Evolutionary conservation across 306 rosid genomes (phyloP), one percentile per base, ranked within the genome.

Genomic region (Quercus robur): DNA sequence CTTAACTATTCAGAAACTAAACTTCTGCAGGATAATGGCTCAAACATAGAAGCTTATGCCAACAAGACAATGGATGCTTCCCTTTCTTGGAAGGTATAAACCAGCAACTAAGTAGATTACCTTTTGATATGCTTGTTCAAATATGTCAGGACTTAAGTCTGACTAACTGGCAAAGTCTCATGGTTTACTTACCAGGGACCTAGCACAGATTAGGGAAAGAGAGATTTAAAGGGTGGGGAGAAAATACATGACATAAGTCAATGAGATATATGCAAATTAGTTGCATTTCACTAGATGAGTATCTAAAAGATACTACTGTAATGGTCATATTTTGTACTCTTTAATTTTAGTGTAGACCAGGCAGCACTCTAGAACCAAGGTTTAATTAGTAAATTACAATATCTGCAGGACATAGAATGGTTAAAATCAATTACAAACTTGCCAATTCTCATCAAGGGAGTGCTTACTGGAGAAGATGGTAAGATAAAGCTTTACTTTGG

Each of bases 41-140:
- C 92, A 67, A 69, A 26, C 21, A 31, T 86, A n/a, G 92, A 81
- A 82, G 69, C 80, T 77, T 83, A 5, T 74, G 85, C 80, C 15
- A 84, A 77, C 1, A 79, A 28, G 73, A 71, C 75, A 3, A 9
- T 57, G 0, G 96, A 89, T 69, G 81, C 89, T 83, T 89, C 96
- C 25, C 75, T 91, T 56, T 14, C 76, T 56, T 91, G 96, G 96
- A 69, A 89, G 88, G 94, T 91, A 85, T 6, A 56, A 54, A 23
- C 28, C 44, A 30, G 51, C 19, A 12, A 64, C 73, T 59, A 56
- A 68, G 70, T 20, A n/a, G 51, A 5, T 70, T 55, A 51, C 13
- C 10, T 74, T 33, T 14, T 33, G 17, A 67, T 35, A 19, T 9
- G 51, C 52, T 35, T 18, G 52, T 67, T 33, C 25, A 67, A 35